These are phyloP conservation scores for Casuarina cunninghamiana DNA, from an alignment of 306 rosid genomes.

Conservation along the genomic window DNA sequence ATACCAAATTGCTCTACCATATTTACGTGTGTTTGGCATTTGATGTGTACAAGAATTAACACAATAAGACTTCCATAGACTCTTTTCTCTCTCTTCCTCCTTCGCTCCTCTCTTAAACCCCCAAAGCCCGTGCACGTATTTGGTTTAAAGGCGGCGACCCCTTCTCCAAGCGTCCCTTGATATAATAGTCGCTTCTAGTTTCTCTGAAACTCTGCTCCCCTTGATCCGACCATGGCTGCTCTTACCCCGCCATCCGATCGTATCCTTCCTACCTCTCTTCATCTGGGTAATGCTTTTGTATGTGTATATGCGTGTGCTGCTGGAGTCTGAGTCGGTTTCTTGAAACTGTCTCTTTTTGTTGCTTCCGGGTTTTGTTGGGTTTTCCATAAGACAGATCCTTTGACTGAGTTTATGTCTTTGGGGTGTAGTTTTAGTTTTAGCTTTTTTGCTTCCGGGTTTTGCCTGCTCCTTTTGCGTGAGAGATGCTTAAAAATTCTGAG, in stretches of 20 bases:
- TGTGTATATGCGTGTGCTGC: neutral
- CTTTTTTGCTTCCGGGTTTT: neutral
- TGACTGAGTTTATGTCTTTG: neutral
- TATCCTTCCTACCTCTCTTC: conserved; percentile 25
- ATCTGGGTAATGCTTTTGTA: neutral
- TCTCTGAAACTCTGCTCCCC: neutral
- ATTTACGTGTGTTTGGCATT: neutral
- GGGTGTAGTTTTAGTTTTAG: neutral
- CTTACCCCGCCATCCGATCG: conserved; percentile 37
- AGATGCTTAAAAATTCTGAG: too few species aligned
- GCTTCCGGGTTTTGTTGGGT: neutral
- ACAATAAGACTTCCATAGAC: neutral
- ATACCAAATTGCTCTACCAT: neutral
- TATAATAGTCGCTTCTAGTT: neutral
- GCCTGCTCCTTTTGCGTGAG: neutral
- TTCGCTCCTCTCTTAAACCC: conserved; percentile 3
- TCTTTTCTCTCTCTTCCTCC: neutral
- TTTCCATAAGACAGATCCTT: neutral
- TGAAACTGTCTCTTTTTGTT: neutral
- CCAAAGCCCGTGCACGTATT: neutral
- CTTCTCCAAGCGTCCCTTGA: neutral
- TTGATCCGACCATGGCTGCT: conserved; percentile 31
- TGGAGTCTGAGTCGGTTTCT: neutral
- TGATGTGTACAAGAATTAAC: too few species aligned
- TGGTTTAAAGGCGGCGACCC: neutral